Base-by-base conservation (phyloP, 345 rosid species). In the Eucalyptus sp. region DNA sequence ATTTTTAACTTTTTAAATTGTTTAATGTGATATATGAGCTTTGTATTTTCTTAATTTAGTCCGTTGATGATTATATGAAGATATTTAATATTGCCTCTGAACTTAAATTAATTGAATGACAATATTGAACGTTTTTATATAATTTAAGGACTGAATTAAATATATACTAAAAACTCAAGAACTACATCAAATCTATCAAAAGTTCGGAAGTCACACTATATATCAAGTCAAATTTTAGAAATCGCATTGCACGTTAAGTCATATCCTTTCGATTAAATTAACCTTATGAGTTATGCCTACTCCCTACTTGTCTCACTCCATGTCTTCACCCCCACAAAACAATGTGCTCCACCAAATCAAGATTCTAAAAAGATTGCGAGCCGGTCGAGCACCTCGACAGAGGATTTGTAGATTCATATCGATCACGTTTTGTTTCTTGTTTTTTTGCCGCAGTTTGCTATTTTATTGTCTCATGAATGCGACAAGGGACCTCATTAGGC, bases 231-330 rank as follows among this genome's bases (percentile, higher is more conserved):
- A 27, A 60, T 1, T 27, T 27, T 1, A 6, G 1, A 60, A 27
- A 60, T 7, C 2, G 20, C 25, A 52, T 20, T 52, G 2, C 10
- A 52, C 1, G 1, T 20, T 52, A 52, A 52, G 25, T 0, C 1
- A 52, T 20, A 52, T 52, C 4, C 1, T 52, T 52, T 52, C 8
- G 17, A 62, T 29, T 62, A 62, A 62, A 62, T 29, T 62, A 64
- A 64, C 20, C 41, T 3, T n/a, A 14, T 64, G 3, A n/a, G 20
- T 16, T 1, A 5, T n/a, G 76, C 41, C 20, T 64, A 4, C 3
- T n/a, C 10, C 33, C 76, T n/a, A 7, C 18, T n/a, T 64, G 76
- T 64, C 76, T n/a, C 76, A n/a, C 20, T n/a, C 20, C 76, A 64
- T 64, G 37, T 16, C 76, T 33, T n/a, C 76, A 64, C 20, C 76